Percentiles rank a stretch among this genome's conserved stretches.
Conservation (phyloP, 345 rosid genomes). For the Populus alba region DNA sequence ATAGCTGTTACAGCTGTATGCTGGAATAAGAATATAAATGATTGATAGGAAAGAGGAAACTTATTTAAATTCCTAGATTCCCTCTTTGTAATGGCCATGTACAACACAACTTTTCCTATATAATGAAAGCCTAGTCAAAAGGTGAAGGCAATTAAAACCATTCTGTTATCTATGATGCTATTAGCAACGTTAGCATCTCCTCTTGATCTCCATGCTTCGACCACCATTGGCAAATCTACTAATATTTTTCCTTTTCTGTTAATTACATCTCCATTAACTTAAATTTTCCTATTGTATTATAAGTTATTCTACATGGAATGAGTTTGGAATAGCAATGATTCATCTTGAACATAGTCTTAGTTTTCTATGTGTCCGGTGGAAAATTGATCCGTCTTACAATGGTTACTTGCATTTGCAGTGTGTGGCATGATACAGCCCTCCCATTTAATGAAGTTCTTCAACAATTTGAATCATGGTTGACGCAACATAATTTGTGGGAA, state of each 20-base stretch:
- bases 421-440: slow-evolving; percentile 94
- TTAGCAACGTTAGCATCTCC: background rate
- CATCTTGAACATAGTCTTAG: background rate
- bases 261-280: background rate
- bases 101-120: too few relatives aligned
- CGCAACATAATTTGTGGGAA: slow-evolving; percentile 56
- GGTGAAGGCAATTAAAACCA: too few relatives aligned
- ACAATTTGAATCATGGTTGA: slow-evolving; percentile 86
- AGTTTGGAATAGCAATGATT: background rate
- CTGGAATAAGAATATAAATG: too few relatives aligned
- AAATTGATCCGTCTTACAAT: background rate
- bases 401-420: slow-evolving; percentile 44
- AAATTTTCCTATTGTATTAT: background rate
- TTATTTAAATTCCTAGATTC: too few relatives aligned
- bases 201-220: background rate
- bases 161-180: background rate
- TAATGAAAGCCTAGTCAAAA: too few relatives aligned
- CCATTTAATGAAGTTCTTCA: slow-evolving; percentile 70
- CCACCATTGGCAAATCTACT: too few relatives aligned
- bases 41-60: too few relatives aligned
- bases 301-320: background rate
- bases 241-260: too few relatives aligned
- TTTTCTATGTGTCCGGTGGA: slow-evolving; percentile 3
- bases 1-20: too few relatives aligned
- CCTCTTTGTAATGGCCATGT: too few relatives aligned